phyloP scores from a whole-genome alignment of 768 basidiomycete genomes.

The Scleroderma bovista region DNA sequence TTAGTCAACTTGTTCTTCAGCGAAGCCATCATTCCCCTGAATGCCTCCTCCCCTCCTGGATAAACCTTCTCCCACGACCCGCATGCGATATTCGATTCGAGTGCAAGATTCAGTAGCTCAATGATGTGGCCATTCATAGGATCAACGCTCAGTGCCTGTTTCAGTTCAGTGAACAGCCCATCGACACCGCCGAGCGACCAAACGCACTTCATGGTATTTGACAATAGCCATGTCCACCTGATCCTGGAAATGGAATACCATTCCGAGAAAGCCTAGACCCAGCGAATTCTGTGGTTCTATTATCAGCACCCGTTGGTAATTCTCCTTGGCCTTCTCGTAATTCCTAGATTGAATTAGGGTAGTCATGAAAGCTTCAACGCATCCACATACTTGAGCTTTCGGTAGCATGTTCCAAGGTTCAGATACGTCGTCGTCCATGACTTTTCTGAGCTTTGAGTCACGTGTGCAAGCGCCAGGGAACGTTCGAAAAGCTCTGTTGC shows the following conservation, averaged over 20 bases:
- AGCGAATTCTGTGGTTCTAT: conserved; percentile 81
- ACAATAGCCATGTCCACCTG: conserved; percentile 78
- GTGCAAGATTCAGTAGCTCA: conserved; percentile 75
- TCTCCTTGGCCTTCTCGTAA: conserved; percentile 59
- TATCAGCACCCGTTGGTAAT: conserved; percentile 77
- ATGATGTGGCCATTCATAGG: conserved; percentile 78
- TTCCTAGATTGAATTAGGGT: conserved; percentile 28
- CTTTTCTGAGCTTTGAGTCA: conserved; percentile 78
- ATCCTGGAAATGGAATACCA: conserved; percentile 74
- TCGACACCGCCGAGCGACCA: neutral
- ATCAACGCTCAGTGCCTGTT: conserved; percentile 70
- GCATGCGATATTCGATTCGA: conserved; percentile 45
- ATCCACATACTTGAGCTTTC: conserved; percentile 65
- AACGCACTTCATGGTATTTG: conserved; percentile 83
- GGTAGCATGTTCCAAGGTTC: conserved; percentile 86
- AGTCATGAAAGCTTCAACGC: neutral
- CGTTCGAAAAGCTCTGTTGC: conserved; percentile 69
- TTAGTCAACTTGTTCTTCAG: conserved; percentile 24
- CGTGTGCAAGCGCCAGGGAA: conserved; percentile 76
- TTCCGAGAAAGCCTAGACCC: conserved; percentile 85
- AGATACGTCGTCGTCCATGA: conserved; percentile 89
- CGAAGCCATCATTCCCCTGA: conserved; percentile 28
- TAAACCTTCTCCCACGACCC: conserved; percentile 29
- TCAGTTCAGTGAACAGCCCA: conserved; percentile 1
- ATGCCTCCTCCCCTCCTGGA: conserved; percentile 31